These are phyloP conservation scores for Truncatella angustata DNA, from an alignment of 2,329 filamentous ascomycete genomes.

Conservation along the genomic window DNA sequence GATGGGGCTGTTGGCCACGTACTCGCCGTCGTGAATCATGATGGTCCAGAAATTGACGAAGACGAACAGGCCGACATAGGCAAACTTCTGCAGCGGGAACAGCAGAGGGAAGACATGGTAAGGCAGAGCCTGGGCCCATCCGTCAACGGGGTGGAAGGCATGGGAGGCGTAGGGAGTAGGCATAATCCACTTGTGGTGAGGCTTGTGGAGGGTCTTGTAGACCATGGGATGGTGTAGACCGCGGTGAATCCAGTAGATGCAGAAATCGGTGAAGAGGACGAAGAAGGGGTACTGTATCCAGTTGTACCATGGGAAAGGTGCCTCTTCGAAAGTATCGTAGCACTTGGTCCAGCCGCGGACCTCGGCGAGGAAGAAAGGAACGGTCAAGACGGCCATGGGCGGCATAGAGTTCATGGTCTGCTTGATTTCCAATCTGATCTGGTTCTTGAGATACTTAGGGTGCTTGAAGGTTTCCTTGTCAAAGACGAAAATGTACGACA, in stretches of 20 bases:
- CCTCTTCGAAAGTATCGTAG: conserved; percentile 76
- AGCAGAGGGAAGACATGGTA: conserved; percentile 94
- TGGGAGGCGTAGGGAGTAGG: conserved; percentile 89
- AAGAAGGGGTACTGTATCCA: conserved; percentile 80
- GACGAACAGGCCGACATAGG: conserved; percentile 80
- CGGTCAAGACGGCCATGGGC: conserved; percentile 77
- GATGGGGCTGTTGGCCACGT: conserved; percentile 83
- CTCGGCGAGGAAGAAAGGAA: conserved; percentile 78
- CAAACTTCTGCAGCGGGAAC: conserved; percentile 88
- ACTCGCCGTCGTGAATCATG: conserved; percentile 94
- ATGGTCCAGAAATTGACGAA: conserved; percentile 98
- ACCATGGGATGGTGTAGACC: conserved; percentile 69
- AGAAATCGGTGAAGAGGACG: conserved; percentile 73
- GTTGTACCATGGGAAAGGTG: conserved; percentile 76
- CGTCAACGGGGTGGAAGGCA: conserved; percentile 93
- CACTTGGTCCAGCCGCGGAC: conserved; percentile 82
- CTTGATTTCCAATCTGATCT: conserved; percentile 80
- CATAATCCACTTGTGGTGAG: conserved; percentile 99
- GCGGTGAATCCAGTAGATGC: conserved; percentile 79
- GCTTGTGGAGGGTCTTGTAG: conserved; percentile 92
- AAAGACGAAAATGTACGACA: conserved; percentile 88
- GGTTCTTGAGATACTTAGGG: conserved; percentile 93
- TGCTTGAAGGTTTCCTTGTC: conserved; percentile 87
- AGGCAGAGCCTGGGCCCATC: conserved; percentile 82
- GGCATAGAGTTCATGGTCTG: conserved; percentile 78